Conservation (phyloP, 495 filamentous ascomycete species). For the Penicillium chermesinum region DNA sequence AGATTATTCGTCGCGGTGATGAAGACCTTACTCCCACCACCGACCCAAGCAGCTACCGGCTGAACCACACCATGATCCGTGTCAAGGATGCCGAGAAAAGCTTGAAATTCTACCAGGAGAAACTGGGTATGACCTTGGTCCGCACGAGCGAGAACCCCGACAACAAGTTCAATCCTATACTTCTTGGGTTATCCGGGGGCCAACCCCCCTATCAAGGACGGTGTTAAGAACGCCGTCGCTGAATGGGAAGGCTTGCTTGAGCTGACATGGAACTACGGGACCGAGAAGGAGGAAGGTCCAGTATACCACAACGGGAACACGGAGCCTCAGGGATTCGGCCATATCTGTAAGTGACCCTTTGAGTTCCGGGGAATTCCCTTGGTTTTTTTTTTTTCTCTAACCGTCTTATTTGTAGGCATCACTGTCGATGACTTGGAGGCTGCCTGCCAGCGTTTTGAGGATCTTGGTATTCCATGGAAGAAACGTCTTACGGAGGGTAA, state of each 20-base stretch:
- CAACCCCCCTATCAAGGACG: slow-evolving; percentile 45
- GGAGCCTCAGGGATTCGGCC: slow-evolving; percentile 89
- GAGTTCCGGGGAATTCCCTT: slow-evolving; percentile 43
- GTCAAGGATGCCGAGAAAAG: slow-evolving; percentile 84
- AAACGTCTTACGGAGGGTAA: slow-evolving; percentile 87
- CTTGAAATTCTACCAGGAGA: slow-evolving; percentile 84
- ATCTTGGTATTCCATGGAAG: slow-evolving; percentile 79
- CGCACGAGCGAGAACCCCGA: slow-evolving; percentile 65
- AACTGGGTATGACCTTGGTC: slow-evolving; percentile 79
- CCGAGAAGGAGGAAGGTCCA: slow-evolving; percentile 79
- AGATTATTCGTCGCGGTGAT: slow-evolving; percentile 55
- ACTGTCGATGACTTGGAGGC: slow-evolving; percentile 85
- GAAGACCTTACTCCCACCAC: slow-evolving; percentile 50
- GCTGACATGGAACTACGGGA: slow-evolving; percentile 95
- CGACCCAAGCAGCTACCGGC: slow-evolving; percentile 48
- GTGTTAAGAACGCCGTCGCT: slow-evolving; percentile 51
- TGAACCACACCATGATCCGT: slow-evolving; percentile 81
- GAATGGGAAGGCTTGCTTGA: slow-evolving; percentile 80
- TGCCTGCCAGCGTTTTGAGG: slow-evolving; percentile 81
- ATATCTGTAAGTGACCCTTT: slow-evolving; percentile 68
- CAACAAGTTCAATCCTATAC: slow-evolving; percentile 79
- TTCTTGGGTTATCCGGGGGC: slow-evolving; percentile 73
- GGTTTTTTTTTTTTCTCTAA: slow-evolving; percentile 82
- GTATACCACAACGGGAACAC: slow-evolving; percentile 91
- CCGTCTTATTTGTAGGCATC: slow-evolving; percentile 50